Conservation (phyloP, 2,329 filamentous ascomycete species). For the Pyrenochaeta sp. region DNA sequence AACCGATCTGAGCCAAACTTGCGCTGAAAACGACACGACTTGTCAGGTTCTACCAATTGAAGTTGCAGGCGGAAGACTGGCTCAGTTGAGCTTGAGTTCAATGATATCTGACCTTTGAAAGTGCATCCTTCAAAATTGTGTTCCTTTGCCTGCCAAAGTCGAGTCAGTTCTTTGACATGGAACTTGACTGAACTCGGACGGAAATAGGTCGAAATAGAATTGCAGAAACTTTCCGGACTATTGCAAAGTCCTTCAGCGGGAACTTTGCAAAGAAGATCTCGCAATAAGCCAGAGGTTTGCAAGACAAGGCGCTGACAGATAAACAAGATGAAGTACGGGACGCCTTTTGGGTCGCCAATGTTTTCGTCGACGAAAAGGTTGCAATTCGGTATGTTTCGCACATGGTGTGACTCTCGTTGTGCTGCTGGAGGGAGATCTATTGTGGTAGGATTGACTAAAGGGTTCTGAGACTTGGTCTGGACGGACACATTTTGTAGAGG, state of each 20-base stretch:
- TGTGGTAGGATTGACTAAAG: too few relatives aligned
- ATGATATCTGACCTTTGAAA: constrained; percentile 41
- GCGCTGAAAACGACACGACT: constrained; percentile 47
- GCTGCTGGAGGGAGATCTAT: too few relatives aligned
- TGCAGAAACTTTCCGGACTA: constrained; percentile 31
- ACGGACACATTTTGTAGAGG: too few relatives aligned
- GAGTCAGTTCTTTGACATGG: constrained; percentile 18
- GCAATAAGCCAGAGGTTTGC: constrained; percentile 15
- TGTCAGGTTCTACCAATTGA: constrained; percentile 34
- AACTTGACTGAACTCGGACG: too few relatives aligned
- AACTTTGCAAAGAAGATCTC: constrained; percentile 22
- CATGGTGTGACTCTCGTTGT: constrained; percentile 28
- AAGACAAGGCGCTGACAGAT: constrained; percentile 40
- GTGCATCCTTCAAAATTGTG: constrained; percentile 35
- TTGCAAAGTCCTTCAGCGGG: constrained; percentile 5
- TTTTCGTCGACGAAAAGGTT: constrained; percentile 38
- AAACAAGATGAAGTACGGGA: constrained; percentile 44
- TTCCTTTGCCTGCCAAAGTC: constrained; percentile 36
- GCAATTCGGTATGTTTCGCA: constrained; percentile 35
- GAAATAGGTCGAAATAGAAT: constrained; percentile 11
- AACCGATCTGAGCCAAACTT: constrained; percentile 52
- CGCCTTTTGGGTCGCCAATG: constrained; percentile 2
- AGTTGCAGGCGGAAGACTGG: constrained; percentile 37
- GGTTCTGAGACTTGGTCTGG: too few relatives aligned
- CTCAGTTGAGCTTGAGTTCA: constrained; percentile 19